phyloP scores from a whole-genome alignment of 495 filamentous ascomycete species.

The Thermochaetoides thermophila region DNA sequence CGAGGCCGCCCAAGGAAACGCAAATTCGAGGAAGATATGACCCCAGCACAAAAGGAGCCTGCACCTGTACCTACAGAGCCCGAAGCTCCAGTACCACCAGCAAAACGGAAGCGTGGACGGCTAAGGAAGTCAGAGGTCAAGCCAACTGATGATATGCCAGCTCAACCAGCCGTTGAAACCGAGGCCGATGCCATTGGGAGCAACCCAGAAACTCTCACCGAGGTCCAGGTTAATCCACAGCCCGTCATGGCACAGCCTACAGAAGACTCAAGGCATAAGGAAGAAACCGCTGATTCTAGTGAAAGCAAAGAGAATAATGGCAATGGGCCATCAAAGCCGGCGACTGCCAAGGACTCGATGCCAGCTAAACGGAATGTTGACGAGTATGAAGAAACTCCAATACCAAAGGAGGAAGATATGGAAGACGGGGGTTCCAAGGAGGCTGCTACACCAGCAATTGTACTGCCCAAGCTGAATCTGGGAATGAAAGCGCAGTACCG shows the following conservation, averaged over 20 bases:
- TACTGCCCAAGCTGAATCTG: neutral
- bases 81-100: neutral
- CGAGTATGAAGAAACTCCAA: no score
- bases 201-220: neutral
- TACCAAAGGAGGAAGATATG: neutral
- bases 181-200: neutral
- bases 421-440: slow-evolving; percentile 2
- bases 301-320: neutral
- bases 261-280: neutral
- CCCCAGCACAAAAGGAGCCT: neutral
- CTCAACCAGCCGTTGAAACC: neutral
- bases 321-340: neutral
- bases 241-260: neutral
- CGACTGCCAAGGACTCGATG: neutral
- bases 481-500: slow-evolving; percentile 9
- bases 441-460: neutral
- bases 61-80: neutral
- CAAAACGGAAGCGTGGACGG: slow-evolving; percentile 10
- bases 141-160: neutral
- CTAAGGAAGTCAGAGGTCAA: slow-evolving; percentile 5
- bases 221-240: neutral
- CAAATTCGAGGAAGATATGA: slow-evolving; percentile 12
- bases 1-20: slow-evolving; percentile 3
- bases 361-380: no score
- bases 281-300: neutral